phyloP scores from a whole-genome alignment of 169 alveolate species.

The Eimeria mitis region DNA sequence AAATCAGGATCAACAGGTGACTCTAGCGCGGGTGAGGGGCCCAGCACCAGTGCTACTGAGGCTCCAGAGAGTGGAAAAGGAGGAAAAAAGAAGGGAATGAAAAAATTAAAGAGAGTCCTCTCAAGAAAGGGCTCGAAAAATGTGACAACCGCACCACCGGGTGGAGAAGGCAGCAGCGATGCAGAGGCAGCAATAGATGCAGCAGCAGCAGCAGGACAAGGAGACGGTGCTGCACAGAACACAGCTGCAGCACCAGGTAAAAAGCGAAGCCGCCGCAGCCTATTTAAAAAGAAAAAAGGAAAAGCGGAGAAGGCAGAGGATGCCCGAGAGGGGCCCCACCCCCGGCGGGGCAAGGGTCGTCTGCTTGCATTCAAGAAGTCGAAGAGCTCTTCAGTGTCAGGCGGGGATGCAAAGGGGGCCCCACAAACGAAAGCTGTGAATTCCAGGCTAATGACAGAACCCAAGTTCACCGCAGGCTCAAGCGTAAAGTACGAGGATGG shows the following conservation, averaged over 20 bases:
- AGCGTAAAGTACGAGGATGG: background rate
- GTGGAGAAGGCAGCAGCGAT: background rate
- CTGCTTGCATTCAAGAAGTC: background rate
- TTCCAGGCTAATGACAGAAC: background rate
- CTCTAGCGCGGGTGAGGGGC: background rate
- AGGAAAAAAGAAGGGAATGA: background rate
- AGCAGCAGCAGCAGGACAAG: constrained; percentile 18
- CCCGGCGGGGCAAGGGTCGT: background rate
- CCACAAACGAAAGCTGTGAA: background rate
- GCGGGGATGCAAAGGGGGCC: background rate
- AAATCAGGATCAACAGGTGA: background rate
- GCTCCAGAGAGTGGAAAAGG: background rate
- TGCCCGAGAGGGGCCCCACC: constrained; percentile 18
- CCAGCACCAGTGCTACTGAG: background rate
- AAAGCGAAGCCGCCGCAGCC: background rate
- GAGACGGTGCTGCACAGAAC: background rate
- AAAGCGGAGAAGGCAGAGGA: background rate
- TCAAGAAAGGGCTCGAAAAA: background rate
- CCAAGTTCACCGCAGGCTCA: background rate
- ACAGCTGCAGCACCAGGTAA: background rate
- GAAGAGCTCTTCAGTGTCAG: background rate
- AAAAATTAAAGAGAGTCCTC: background rate
- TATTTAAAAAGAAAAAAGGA: no score
- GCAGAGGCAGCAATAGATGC: background rate
- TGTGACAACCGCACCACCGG: background rate